Percentiles rank a stretch among this genome's conserved stretches.
These are phyloP conservation scores for Colletotrichum ledebouriae DNA, from an alignment of 2,329 filamentous ascomycete genomes.

Conservation along the genomic window DNA sequence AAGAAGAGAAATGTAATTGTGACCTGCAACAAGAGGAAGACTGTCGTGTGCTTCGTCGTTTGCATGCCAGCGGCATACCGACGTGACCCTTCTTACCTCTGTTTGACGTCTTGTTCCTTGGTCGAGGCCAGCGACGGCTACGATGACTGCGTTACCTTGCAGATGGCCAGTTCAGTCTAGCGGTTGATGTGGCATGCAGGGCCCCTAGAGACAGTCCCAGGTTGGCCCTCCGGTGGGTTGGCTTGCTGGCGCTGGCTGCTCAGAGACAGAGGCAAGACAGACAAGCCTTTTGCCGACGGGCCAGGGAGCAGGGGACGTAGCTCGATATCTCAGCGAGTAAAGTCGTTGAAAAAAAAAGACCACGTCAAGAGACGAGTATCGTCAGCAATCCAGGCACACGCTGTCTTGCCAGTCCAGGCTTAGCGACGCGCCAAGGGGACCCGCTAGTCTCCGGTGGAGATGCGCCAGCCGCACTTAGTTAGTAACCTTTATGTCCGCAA, in stretches of 20 bases:
- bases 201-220: constrained; percentile 7
- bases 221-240: constrained; percentile 21
- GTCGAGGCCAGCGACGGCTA: constrained; percentile 20
- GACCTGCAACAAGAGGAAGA: constrained; percentile 15
- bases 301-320: constrained; percentile 3
- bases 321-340: constrained; percentile 21
- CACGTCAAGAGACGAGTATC: constrained; percentile 10
- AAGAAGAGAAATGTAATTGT: constrained; percentile 31
- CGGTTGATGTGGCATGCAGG: constrained; percentile 24
- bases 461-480: constrained; percentile 38
- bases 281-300: constrained; percentile 24
- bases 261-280: constrained; percentile 27
- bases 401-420: constrained; percentile 27
- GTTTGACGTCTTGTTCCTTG: constrained; percentile 11
- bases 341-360: constrained; percentile 1
- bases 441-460: constrained; percentile 40
- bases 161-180: constrained; percentile 22
- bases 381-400: not conserved
- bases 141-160: constrained; percentile 35
- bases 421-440: constrained; percentile 34
- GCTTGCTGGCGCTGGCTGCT: constrained; percentile 31
- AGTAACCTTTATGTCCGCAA: no score
- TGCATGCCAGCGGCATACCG: constrained; percentile 37
- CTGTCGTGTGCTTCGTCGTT: constrained; percentile 39
- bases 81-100: constrained; percentile 30